phyloP scores from a whole-genome alignment of 306 rosid genomes.

The Luffa acutangula region DNA sequence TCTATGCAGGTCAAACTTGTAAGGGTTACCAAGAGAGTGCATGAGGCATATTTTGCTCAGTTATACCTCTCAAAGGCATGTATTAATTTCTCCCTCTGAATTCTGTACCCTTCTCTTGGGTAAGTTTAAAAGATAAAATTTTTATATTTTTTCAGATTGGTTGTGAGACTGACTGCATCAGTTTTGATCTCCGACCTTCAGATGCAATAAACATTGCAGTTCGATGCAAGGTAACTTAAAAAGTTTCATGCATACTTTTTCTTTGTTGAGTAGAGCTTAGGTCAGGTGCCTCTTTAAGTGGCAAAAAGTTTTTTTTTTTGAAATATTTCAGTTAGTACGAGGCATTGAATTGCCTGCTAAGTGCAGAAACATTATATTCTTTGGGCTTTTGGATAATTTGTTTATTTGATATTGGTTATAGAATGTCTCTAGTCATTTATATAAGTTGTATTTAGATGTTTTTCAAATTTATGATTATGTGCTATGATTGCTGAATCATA shows the following conservation, averaged over 20 bases:
- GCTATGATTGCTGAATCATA: neutral
- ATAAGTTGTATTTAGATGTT: neutral
- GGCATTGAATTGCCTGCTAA: neutral
- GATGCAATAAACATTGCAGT: slow-evolving; percentile 98
- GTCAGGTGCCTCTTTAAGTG: neutral
- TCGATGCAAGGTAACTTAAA: slow-evolving; percentile 73
- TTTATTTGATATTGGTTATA: neutral
- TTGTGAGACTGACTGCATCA: slow-evolving; percentile 49
- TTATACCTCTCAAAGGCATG: slow-evolving; percentile 77
- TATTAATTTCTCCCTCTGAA: slow-evolving; percentile 8
- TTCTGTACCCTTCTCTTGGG: neutral
- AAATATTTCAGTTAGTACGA: neutral
- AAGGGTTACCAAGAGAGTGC: slow-evolving; percentile 85
- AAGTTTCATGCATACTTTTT: neutral
- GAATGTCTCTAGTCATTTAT: neutral
- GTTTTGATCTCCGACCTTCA: slow-evolving; percentile 96
- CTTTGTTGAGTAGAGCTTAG: neutral
- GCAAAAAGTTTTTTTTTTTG: neutral
- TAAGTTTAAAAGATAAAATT: neutral
- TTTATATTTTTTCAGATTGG: slow-evolving; percentile 45
- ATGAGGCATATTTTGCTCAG: slow-evolving; percentile 97
- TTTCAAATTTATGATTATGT: neutral
- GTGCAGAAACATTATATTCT: neutral
- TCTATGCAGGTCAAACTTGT: slow-evolving; percentile 63
- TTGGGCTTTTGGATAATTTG: neutral